Percentiles rank a stretch among this genome's conserved stretches.
phyloP scores from a whole-genome alignment of 768 basidiomycete species.

The Infundibulicybe gibba region DNA sequence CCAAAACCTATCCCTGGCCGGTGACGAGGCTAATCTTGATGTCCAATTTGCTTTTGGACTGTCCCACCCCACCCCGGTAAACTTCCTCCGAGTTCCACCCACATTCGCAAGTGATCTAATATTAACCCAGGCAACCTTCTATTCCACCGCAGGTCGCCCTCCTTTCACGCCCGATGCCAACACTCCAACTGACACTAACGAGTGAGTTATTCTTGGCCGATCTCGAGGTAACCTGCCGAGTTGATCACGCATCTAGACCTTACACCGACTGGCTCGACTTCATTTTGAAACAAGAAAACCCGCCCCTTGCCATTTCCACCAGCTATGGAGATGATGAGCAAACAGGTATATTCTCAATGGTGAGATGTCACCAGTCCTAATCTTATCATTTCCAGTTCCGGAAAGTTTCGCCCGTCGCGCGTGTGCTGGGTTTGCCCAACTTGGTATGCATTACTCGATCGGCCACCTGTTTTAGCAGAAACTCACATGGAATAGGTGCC shows the following conservation, averaged over 20 bases:
- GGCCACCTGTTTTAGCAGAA: background rate
- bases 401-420: constrained; percentile 49
- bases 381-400: constrained; percentile 40
- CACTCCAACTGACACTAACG: constrained; percentile 37
- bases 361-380: background rate
- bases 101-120: background rate
- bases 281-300: constrained; percentile 37
- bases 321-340: constrained; percentile 76
- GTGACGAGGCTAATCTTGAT: constrained; percentile 65
- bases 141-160: constrained; percentile 58
- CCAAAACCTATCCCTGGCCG: constrained; percentile 50
- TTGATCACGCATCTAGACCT: constrained; percentile 12
- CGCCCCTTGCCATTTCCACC: constrained; percentile 64
- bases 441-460: constrained; percentile 34
- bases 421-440: constrained; percentile 59
- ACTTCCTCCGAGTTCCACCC: background rate
- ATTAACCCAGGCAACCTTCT: constrained; percentile 42
- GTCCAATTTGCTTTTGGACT: constrained; percentile 66
- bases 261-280: constrained; percentile 57
- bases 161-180: constrained; percentile 48
- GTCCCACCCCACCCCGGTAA: constrained; percentile 50
- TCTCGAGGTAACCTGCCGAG: background rate
- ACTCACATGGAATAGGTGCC: constrained; percentile 33
- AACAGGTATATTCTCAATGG: constrained; percentile 39
- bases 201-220: constrained; percentile 13